phyloP scores from a whole-genome alignment of 2,329 filamentous ascomycete genomes.

The Cytospora schulzeri region DNA sequence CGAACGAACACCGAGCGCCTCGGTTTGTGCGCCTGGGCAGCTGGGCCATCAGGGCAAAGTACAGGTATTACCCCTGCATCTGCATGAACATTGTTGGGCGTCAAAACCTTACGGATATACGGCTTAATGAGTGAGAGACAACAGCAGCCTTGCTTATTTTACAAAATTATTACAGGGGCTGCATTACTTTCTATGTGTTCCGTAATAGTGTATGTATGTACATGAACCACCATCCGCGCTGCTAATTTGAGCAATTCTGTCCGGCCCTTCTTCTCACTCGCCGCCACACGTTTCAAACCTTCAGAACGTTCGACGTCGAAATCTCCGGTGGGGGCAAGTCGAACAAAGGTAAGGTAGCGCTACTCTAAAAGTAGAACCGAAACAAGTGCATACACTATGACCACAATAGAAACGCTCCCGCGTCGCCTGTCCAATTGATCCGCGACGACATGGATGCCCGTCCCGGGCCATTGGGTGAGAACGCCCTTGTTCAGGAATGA shows the following conservation, averaged over 20 bases:
- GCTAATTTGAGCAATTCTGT: constrained; percentile 11
- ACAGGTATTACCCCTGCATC: background rate
- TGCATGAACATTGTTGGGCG: constrained; percentile 15
- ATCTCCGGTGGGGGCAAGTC: background rate
- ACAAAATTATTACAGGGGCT: constrained; percentile 11
- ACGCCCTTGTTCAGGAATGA: background rate
- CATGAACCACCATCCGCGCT: constrained; percentile 15
- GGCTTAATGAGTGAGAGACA: background rate
- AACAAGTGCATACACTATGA: background rate
- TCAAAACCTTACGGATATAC: constrained; percentile 1
- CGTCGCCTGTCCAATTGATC: background rate
- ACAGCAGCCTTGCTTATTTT: background rate
- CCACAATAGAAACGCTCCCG: background rate
- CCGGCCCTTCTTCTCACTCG: constrained; percentile 9
- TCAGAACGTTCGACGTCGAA: background rate
- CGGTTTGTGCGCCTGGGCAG: background rate
- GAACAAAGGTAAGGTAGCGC: background rate
- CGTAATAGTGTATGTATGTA: no score
- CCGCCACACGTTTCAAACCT: constrained; percentile 8
- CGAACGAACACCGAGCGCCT: background rate
- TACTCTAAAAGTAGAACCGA: background rate
- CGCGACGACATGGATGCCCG: background rate
- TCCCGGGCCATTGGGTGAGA: background rate
- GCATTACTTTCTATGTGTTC: background rate
- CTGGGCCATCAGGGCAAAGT: background rate